These are phyloP conservation scores for Citrus medica DNA, from an alignment of 345 rosid species.

Conservation along the genomic window DNA sequence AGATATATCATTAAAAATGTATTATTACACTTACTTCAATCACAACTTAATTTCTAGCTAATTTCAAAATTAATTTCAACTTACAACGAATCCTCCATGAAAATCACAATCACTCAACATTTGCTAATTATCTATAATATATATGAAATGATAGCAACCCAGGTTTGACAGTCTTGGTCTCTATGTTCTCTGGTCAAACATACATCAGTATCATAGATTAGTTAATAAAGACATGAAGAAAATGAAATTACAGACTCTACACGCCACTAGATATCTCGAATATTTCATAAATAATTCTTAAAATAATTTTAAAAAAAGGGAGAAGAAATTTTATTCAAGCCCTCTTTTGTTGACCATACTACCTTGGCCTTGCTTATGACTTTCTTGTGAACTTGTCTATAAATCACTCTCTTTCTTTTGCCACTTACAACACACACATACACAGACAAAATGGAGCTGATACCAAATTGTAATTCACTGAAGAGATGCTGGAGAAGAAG, in stretches of 20 bases:
- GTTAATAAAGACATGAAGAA: neutral
- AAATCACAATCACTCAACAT: too few relatives aligned
- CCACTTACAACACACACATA: neutral
- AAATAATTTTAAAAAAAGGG: neutral
- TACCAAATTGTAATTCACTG: conserved; percentile 16
- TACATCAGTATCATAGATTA: neutral
- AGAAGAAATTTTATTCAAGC: neutral
- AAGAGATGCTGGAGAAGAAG: conserved; percentile 35
- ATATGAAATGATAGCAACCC: neutral
- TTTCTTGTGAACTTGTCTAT: neutral
- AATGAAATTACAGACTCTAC: neutral
- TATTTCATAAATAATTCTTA: neutral
- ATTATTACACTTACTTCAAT: too few relatives aligned
- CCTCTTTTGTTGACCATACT: neutral
- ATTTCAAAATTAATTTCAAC: too few relatives aligned
- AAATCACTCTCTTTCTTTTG: neutral
- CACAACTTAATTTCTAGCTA: too few relatives aligned
- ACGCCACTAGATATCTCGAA: neutral
- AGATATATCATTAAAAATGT: too few relatives aligned
- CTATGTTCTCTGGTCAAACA: neutral
- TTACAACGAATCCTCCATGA: too few relatives aligned
- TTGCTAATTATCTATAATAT: too few relatives aligned
- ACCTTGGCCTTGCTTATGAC: neutral
- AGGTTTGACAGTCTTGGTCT: neutral
- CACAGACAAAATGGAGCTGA: conserved; percentile 17